Evolutionary conservation across 2,329 filamentous ascomycete species (phyloP), one percentile per base, ranked within the genome.

Genomic region (Alternaria gaisen): DNA sequence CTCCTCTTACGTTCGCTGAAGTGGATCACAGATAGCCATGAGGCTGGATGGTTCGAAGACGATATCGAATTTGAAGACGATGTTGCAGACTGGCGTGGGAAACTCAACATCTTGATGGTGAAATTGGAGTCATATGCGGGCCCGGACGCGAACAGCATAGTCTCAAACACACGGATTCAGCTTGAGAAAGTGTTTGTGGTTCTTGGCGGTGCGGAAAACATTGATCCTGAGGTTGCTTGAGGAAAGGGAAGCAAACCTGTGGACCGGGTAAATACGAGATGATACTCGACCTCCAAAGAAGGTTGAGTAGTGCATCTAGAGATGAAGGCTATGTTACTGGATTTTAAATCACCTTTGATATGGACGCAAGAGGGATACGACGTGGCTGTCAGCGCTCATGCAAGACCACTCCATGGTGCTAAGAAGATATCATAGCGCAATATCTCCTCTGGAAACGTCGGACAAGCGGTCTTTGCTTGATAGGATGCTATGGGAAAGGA

Each of bases 31-130:
- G 36, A 40, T 7, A 42, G 36, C 16, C 6, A 32, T 22, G 48
- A 18, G n/a, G 48, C 12, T 22, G 5, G 24, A 38, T 28, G 48
- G 48, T 52, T 38, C 10, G 7, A 40, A 20, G 22, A 24, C 3
- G 48, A 52, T 4, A 52, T 52, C 10, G 22, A 52, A 9, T 28
- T 52, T 12, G 48, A 52, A 12, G 34, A 52, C 22, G 48, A 52
- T 28, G 48, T 28, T 6, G 48, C 32, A 24, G 14, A 40, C n/a
- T 52, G 48, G 48, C 34, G 48, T 11, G 48, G 36, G 10, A 52
- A 52, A 10, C 11, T 52, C 20, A 38, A 38, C 22, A 20, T 38
- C 22, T 28, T 52, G 34, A 28, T 20, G 22, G 34, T 16, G 5
- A 11, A 8, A 3, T 18, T 52, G 16, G 36, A 38, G 48, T n/a